These are phyloP conservation scores for Pyricularia sp. DNA, from an alignment of 2,329 filamentous ascomycete species.

Conservation along the genomic window DNA sequence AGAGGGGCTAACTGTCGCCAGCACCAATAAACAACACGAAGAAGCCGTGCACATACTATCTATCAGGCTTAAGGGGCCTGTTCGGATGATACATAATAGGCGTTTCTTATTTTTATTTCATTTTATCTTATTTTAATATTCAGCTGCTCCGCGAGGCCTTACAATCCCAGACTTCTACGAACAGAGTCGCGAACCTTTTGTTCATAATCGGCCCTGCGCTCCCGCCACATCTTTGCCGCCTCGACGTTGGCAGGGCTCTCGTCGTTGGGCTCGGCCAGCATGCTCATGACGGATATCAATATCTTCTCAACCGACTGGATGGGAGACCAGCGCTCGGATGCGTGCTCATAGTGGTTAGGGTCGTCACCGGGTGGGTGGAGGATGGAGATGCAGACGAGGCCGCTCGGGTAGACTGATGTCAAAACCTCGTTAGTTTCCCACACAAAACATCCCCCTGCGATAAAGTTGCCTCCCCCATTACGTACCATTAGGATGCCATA, in stretches of 20 bases:
- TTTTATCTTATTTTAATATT: background rate
- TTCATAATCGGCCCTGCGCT: constrained; percentile 76
- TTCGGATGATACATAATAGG: background rate
- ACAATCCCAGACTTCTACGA: constrained; percentile 67
- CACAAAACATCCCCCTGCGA: no score
- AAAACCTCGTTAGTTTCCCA: background rate
- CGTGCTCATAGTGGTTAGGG: constrained; percentile 96
- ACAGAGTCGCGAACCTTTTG: constrained; percentile 76
- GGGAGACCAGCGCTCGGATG: constrained; percentile 89
- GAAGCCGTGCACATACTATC: background rate
- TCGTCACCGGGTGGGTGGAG: constrained; percentile 93
- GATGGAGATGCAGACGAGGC: constrained; percentile 96
- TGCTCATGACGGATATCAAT: constrained; percentile 92
- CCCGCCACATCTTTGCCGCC: constrained; percentile 93
- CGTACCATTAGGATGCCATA: constrained; percentile 94
- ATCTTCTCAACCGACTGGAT: constrained; percentile 99
- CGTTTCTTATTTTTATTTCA: background rate
- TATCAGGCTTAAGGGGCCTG: background rate
- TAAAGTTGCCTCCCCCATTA: background rate
- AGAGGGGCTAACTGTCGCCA: background rate
- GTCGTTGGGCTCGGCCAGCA: constrained; percentile 95
- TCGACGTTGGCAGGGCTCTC: constrained; percentile 95
- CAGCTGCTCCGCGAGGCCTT: background rate
- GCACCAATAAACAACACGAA: background rate
- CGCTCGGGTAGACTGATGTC: constrained; percentile 71